Percentiles rank a stretch among this genome's conserved stretches.
Conservation (phyloP, 78 protist genomes). For the Dictyostelium brefeldianum region DNA sequence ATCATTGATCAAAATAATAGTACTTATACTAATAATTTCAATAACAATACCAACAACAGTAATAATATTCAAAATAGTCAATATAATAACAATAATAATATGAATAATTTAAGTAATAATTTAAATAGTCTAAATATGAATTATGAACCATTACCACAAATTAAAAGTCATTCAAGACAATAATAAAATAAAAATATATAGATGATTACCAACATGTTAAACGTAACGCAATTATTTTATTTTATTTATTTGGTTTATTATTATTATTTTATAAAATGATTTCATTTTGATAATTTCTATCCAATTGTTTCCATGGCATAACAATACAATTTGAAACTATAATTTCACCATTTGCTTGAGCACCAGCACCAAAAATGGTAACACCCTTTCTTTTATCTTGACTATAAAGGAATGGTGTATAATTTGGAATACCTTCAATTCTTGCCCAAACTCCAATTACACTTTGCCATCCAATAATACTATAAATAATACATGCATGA, state of each 20-base stretch:
- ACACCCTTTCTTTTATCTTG: slow-evolving; percentile 80
- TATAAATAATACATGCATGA: slow-evolving; percentile 75
- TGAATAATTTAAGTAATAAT: not conserved
- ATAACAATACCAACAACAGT: not conserved
- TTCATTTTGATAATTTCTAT: slow-evolving; percentile 61
- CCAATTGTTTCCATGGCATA: slow-evolving; percentile 84
- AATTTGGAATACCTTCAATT: slow-evolving; percentile 82
- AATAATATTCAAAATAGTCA: not conserved
- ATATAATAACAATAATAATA: not conserved
- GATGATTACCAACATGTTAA: not conserved
- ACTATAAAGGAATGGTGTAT: slow-evolving; percentile 52
- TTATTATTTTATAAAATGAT: slow-evolving; percentile 62
- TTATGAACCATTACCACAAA: not conserved
- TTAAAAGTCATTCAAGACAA: not conserved
- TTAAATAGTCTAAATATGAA: not conserved
- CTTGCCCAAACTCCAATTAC: slow-evolving; percentile 84
- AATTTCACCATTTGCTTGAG: slow-evolving; percentile 73
- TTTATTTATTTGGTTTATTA: not conserved
- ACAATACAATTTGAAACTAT: slow-evolving; percentile 81
- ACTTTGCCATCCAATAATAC: slow-evolving; percentile 82
- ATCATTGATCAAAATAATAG: not conserved
- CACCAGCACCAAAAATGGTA: slow-evolving; percentile 81
- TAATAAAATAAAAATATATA: not conserved
- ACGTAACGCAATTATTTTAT: no score
- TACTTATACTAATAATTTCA: not conserved